A percentile compares a stretch with the other conserved stretches of the same genome.
Evolutionary conservation across 2,329 filamentous ascomycete species (phyloP).

Genomic region (Nemania diffusa): DNA sequence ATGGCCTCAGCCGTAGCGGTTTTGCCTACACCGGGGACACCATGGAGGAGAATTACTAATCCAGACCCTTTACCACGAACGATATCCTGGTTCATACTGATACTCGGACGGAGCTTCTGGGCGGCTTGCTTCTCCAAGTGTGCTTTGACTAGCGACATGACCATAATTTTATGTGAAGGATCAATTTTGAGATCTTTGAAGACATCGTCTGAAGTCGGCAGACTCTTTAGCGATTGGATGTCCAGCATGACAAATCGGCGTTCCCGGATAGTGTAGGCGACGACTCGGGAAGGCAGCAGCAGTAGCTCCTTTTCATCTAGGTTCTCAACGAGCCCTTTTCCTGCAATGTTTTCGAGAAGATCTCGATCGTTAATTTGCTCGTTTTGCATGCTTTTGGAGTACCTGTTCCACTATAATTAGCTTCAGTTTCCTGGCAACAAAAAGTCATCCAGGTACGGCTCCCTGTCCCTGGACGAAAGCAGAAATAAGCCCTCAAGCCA

Average conservation of each 20-base stretch:
- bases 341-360: background rate
- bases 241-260: slow-evolving; percentile 6
- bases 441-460: background rate
- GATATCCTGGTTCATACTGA: slow-evolving; percentile 13
- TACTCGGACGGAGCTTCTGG: background rate
- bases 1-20: slow-evolving; percentile 19
- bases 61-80: slow-evolving; percentile 13
- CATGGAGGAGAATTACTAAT: slow-evolving; percentile 20
- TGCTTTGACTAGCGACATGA: slow-evolving; percentile 2
- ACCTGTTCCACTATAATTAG: background rate
- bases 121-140: slow-evolving; percentile 3
- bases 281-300: slow-evolving; percentile 6
- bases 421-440: background rate
- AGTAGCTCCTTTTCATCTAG: background rate
- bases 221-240: background rate
- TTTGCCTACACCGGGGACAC: slow-evolving; percentile 19
- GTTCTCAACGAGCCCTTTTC: background rate
- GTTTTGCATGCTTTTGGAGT: background rate
- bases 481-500: background rate
- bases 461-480: background rate
- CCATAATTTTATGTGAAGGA: background rate
- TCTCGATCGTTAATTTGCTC: background rate
- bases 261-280: slow-evolving; percentile 11
- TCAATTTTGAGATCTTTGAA: slow-evolving; percentile 12
- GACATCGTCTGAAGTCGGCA: background rate